Percentiles rank a stretch among this genome's conserved stretches.
These are phyloP conservation scores for Lodderomyces metapsilosis DNA, from an alignment of 1,139 yeast species.

Conservation along the genomic window DNA sequence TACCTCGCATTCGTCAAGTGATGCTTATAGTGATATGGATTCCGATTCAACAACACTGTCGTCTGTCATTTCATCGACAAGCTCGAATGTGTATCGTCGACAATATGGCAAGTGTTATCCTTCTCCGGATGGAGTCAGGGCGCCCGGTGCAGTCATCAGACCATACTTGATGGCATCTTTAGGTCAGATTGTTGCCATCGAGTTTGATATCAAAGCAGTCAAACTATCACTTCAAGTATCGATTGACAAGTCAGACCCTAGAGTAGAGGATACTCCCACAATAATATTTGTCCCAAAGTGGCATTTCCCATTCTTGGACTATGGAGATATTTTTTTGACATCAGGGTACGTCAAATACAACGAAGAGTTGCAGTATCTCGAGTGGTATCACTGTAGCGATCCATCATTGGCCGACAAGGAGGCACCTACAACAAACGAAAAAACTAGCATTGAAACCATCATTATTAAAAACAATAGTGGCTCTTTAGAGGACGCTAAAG, in stretches of 20 bases:
- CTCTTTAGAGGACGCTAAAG: slow-evolving; percentile 30
- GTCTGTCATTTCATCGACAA: slow-evolving; percentile 18
- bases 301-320: slow-evolving; percentile 56
- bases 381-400: slow-evolving; percentile 61
- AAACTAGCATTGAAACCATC: slow-evolving; percentile 26
- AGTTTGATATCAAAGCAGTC: slow-evolving; percentile 52
- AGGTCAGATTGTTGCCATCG: slow-evolving; percentile 52
- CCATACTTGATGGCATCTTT: slow-evolving; percentile 65
- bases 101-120: slow-evolving; percentile 31
- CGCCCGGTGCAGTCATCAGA: slow-evolving; percentile 65
- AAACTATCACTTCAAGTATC: slow-evolving; percentile 48
- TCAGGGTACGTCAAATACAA: slow-evolving; percentile 59
- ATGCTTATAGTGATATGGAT: not conserved
- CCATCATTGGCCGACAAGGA: slow-evolving; percentile 4
- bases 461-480: slow-evolving; percentile 42
- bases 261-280: slow-evolving; percentile 38
- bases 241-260: slow-evolving; percentile 15
- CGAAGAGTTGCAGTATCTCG: slow-evolving; percentile 52
- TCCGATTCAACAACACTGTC: slow-evolving; percentile 8
- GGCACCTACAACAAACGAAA: slow-evolving; percentile 10
- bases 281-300: slow-evolving; percentile 66
- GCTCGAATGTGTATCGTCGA: slow-evolving; percentile 23
- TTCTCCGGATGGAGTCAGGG: slow-evolving; percentile 64
- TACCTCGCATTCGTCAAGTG: not conserved
- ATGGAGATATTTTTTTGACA: slow-evolving; percentile 44